These are phyloP conservation scores for Antrodiella citrinella DNA, from an alignment of 768 basidiomycete genomes.

Conservation along the genomic window DNA sequence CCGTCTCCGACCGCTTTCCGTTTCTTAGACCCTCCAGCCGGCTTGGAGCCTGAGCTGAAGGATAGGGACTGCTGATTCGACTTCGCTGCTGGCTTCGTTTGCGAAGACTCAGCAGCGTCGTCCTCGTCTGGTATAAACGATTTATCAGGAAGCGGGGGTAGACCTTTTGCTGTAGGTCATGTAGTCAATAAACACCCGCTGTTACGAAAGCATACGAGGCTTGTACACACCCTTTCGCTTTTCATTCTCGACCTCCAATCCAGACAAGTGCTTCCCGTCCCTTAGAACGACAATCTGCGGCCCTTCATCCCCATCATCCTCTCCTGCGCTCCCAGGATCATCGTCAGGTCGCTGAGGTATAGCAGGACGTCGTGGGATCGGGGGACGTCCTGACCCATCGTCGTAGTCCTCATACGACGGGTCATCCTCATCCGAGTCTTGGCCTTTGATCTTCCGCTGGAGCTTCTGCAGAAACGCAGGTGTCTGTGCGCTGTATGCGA, in stretches of 20 bases:
- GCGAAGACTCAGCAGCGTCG: neutral
- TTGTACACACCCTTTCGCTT: slow-evolving; percentile 52
- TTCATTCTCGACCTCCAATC: slow-evolving; percentile 70
- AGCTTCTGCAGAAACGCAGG: slow-evolving; percentile 63
- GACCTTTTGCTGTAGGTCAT: slow-evolving; percentile 53
- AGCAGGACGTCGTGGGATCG: slow-evolving; percentile 66
- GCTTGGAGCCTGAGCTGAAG: slow-evolving; percentile 17
- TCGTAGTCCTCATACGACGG: slow-evolving; percentile 48
- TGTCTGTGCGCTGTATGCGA: slow-evolving; percentile 51
- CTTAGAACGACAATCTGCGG: slow-evolving; percentile 87
- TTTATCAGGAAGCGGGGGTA: slow-evolving; percentile 45
- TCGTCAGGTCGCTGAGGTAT: slow-evolving; percentile 62
- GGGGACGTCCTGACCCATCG: slow-evolving; percentile 59
- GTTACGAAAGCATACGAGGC: too few relatives aligned
- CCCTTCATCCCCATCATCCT: slow-evolving; percentile 59
- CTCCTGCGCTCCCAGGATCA: slow-evolving; percentile 67
- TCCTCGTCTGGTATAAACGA: neutral
- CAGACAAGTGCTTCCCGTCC: slow-evolving; percentile 81
- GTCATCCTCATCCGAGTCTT: slow-evolving; percentile 33
- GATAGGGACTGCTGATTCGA: slow-evolving; percentile 22
- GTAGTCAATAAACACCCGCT: too few relatives aligned
- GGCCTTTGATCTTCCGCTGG: slow-evolving; percentile 53
- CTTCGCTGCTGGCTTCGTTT: slow-evolving; percentile 9
- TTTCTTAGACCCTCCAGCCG: slow-evolving; percentile 24
- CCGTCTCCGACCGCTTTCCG: slow-evolving; percentile 26